Evolutionary conservation across 352 stramenopile species (phyloP), one percentile per base, ranked within the genome.

Genomic region (Elongisporangium senticosum): DNA sequence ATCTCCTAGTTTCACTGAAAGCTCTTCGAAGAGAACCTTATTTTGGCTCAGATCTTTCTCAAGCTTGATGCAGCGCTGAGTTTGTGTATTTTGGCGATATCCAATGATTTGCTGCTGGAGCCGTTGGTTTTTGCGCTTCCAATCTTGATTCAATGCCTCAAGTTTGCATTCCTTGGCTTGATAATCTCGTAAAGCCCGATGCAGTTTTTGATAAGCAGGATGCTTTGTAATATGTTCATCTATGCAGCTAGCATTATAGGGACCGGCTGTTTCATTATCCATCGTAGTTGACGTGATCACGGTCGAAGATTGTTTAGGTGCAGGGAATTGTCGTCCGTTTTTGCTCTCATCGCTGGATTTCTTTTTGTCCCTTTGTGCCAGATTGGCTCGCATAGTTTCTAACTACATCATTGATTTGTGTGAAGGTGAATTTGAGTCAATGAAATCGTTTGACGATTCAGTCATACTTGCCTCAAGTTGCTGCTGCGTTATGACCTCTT

Each of bases 81-180:
- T 48, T 56, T 89, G 68, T 3, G 75, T 74, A 53, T 73, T 84
- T 57, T 88, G 73, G 7, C 73, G 70, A 47, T 76, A 58, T 3
- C 71, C 72, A 49, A 60, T 68, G 11, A 87, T 49, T 11, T 88
- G 78, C 49, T 90, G 79, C 51, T 87, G 72, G 37, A 87, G 64
- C 0, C 77, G 71, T 23, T 83, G 69, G 0, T 74, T 48, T 37
- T 87, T 72, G 4, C 56, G 39, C 5, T 71, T 73, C 15, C 67
- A 64, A 17, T 88, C 74, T 22, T 81, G 74, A 23, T 74, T 79
- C 0, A 39, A 43, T 20, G 69, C 65, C 55, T 81, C 70, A 13
- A 77, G 68, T 23, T 74, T 75, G 28, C 67, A 70, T 33, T 78
- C 53, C 56, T 86, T 74, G 51, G 56, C 49, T 23, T 88, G 77